These are phyloP conservation scores for Platanus orientalis DNA, from an alignment of 164 flowering plant species.

Conservation along the genomic window DNA sequence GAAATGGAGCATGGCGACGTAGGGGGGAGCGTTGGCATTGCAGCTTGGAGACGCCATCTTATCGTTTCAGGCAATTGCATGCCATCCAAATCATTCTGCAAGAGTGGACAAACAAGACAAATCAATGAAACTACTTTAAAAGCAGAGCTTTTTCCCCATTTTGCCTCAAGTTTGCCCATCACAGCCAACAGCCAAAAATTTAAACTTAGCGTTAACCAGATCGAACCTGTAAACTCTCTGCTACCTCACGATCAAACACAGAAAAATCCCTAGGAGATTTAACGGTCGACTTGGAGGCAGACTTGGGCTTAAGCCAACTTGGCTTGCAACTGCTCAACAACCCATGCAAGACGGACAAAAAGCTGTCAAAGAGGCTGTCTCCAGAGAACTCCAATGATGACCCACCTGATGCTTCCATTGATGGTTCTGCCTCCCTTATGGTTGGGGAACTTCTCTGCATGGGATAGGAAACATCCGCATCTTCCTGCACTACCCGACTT, in stretches of 20 bases:
- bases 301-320: conserved; percentile 71
- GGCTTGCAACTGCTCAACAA: conserved; percentile 74
- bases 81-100: conserved; percentile 81
- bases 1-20: conserved; percentile 41
- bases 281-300: conserved; percentile 36
- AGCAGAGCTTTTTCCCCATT: neutral
- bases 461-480: conserved; percentile 42
- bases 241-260: conserved; percentile 62
- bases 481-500: conserved; percentile 79
- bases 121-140: neutral
- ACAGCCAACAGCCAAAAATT: neutral
- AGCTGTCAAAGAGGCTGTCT: conserved; percentile 69
- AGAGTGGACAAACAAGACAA: neutral
- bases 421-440: conserved; percentile 43
- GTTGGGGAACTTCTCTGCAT: conserved; percentile 21
- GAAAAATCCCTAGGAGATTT: conserved; percentile 50
- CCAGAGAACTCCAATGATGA: conserved; percentile 36
- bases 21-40: conserved; percentile 75
- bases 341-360: conserved; percentile 79
- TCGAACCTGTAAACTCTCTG: conserved; percentile 85
- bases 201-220: neutral
- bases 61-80: conserved; percentile 81
- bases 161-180: neutral
- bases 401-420: conserved; percentile 32
- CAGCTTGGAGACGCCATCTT: conserved; percentile 87